Evolutionary conservation across 257 asterid genomes (phyloP), one percentile per base, ranked within the genome.

Genomic region (Penstemon eatonii): DNA sequence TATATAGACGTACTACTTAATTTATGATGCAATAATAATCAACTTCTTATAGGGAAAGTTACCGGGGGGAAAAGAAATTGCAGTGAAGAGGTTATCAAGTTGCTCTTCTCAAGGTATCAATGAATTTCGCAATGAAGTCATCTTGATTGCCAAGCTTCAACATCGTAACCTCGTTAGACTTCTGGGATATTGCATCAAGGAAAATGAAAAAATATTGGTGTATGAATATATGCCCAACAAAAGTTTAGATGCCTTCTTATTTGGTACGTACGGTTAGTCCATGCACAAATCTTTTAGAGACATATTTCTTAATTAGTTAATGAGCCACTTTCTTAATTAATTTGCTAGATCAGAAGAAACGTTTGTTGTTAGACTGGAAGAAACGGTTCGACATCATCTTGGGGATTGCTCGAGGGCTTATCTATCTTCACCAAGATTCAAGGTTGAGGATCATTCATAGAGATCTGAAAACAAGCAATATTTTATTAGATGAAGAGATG

Each of bases 151-250:
- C 45, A 78, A 80, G 73, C 85, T 82, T 62, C 85, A 79, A 49
- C 87, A 82, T 62, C 71, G 85, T 40, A 82, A 82, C 60, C 82
- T 82, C 40, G 84, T 82, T 39, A 71, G 81, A 47, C 83, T 82
- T 51, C 38, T 82, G 42, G 87, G 87, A 46, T 82, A 74, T 59
- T 76, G 88, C 79, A 67, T 77, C 57, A 63, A 70, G 65, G 60
- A 56, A 50, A 67, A 69, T 58, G 85, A 83, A 56, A 77, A 83
- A 65, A 60, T 82, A 49, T 75, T 82, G 15, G 49, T 79, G 3
- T 82, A 82, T 10, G 84, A 82, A 66, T 79, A 71, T 25, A 25
- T 25, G 33, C 33, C 33, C 33, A 25, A 25, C 33, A 25, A 25
- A 25, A 25, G 33, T 25, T 72, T 83, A 58, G 86, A 83, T 50